Base-by-base conservation (phyloP, 2,329 filamentous ascomycete species). In the Alternaria ethzedia region DNA sequence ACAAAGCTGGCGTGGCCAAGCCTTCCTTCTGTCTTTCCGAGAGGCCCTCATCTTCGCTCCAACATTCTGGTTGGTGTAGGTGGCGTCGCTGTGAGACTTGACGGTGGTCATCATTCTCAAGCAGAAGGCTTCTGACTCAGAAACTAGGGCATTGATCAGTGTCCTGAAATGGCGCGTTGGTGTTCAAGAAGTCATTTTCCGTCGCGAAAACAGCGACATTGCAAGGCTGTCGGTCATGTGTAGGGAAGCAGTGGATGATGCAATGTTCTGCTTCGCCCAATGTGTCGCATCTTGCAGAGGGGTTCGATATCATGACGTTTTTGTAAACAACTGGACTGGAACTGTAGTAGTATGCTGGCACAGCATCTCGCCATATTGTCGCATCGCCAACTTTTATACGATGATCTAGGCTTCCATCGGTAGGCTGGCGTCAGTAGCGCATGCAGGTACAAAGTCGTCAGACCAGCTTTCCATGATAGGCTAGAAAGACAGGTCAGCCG, bases 41-140 rank as follows among this genome's bases (percentile, higher is more conserved):
- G 44, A 15, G 17, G 21, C 17, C 10, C 20, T 41, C 30, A 9
- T 15, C 43, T 57, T 58, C 50, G 25, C 20, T 23, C 30, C 46
- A 10, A 15, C 30, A 36, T 50, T 25, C 36, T 41, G 20, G 30
- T 25, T n/a, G 30, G 64, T 51, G 47, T 45, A 32, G 51, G 45
- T 63, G 61, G 61, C 61, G 60, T 47, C 28, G 44, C 25, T 63
- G 58, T 59, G 58, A 54, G 25, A 56, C 60, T 54, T 41, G 15
- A 51, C 36, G 10, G 36, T 55, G 28, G 11, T 44, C 20, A 13
- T 50, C 3, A 15, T 51, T 32, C 30, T 43, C 43, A 26, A 28
- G 44, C n/a, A n/a, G 25, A 47, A 59, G 13, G 41, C n/a, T 12
- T 26, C 28, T 50, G 28, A 36, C 36, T 15, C 11, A 15, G 13